These are phyloP conservation scores for Solanum peruvianum DNA, from an alignment of 257 asterid species.

Conservation along the genomic window DNA sequence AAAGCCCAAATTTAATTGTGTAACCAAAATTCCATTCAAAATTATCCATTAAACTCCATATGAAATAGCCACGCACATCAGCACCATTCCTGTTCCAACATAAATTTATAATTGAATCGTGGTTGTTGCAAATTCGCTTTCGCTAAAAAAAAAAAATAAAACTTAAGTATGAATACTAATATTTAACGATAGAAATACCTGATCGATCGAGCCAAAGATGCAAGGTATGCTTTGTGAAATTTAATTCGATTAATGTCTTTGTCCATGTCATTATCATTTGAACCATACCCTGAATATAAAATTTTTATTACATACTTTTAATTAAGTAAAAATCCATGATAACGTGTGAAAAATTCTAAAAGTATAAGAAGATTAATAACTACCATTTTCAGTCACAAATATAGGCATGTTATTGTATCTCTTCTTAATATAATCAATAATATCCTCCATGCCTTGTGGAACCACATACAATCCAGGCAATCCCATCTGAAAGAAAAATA, in stretches of 20 bases:
- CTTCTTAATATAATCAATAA: conserved; percentile 33
- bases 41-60: conserved; percentile 67
- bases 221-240: conserved; percentile 42
- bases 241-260: conserved; percentile 39
- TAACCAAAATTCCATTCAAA: conserved; percentile 62
- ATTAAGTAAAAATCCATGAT: not conserved
- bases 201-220: conserved; percentile 47
- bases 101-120: not conserved
- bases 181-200: conserved; percentile 24
- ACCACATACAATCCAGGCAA: conserved; percentile 31
- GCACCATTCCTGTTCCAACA: conserved; percentile 37
- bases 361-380: not conserved
- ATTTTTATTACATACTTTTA: not conserved
- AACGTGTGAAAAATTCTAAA: not conserved
- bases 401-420: conserved; percentile 66
- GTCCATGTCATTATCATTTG: conserved; percentile 11
- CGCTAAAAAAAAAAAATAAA: not conserved
- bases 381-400: conserved; percentile 67
- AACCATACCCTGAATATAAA: conserved; percentile 37
- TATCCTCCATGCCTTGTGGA: conserved; percentile 55
- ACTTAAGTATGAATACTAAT: not conserved
- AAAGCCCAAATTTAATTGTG: conserved; percentile 34
- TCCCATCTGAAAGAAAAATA: conserved; percentile 30
- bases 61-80: conserved; percentile 58
- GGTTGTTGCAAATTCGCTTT: not conserved